phyloP scores from a whole-genome alignment of 1,284 basidiomycete genomes.

The Microbotryum lychnidis-dioicae region DNA sequence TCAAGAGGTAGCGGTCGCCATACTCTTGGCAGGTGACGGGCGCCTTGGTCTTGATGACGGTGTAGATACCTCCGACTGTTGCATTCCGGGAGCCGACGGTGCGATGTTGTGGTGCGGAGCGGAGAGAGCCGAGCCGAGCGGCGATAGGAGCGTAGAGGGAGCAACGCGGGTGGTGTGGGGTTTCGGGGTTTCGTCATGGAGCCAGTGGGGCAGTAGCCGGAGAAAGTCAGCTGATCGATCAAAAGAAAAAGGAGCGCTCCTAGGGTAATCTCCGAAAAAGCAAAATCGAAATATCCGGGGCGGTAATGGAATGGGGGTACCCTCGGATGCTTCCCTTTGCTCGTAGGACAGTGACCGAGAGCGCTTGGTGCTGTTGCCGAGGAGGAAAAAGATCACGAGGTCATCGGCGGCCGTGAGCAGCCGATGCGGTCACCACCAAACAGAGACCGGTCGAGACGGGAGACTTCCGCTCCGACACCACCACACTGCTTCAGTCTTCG shows the following conservation, averaged over 20 bases:
- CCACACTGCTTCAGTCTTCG: too few species aligned
- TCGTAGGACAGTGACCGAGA: neutral
- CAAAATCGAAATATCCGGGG: too few species aligned
- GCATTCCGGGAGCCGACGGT: too few species aligned
- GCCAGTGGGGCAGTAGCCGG: neutral
- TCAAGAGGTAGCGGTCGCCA: slow-evolving; percentile 68
- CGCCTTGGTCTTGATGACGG: slow-evolving; percentile 98
- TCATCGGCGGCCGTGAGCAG: neutral
- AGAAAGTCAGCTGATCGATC: too few species aligned
- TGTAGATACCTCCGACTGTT: slow-evolving; percentile 91
- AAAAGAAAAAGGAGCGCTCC: too few species aligned
- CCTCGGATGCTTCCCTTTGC: neutral
- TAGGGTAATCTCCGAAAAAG: too few species aligned
- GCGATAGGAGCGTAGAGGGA: neutral
- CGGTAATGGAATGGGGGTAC: too few species aligned
- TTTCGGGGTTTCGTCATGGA: neutral
- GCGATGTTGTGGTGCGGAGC: neutral
- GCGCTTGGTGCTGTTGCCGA: neutral
- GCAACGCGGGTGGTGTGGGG: too few species aligned
- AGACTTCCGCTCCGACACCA: neutral
- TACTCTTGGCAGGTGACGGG: slow-evolving; percentile 93
- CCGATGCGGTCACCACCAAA: neutral
- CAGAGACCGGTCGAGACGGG: neutral
- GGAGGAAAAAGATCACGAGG: neutral
- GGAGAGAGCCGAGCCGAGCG: too few species aligned